phyloP scores from a whole-genome alignment of 495 filamentous ascomycete genomes.

The Amphirosellinia nigrospora region DNA sequence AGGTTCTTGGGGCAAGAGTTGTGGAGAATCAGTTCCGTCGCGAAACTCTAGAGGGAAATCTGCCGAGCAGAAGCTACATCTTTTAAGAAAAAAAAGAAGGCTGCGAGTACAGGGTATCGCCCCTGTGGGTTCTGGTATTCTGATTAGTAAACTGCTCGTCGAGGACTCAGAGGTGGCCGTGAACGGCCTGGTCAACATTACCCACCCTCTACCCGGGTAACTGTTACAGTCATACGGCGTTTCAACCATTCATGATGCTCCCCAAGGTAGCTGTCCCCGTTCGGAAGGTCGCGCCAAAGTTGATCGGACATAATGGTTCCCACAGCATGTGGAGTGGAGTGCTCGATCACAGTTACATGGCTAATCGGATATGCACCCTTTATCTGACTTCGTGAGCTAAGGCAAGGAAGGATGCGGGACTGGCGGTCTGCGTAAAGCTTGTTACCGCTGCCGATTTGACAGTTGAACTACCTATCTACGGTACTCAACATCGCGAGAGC shows the following conservation, averaged over 20 bases:
- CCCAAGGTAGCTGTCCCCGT: not conserved
- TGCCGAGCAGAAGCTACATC: conserved; percentile 1
- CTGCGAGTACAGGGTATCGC: not conserved
- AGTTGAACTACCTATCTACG: not conserved
- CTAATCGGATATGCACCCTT: not conserved
- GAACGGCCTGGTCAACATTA: not conserved
- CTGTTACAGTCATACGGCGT: not conserved
- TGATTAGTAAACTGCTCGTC: conserved; percentile 12
- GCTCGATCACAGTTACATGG: not conserved
- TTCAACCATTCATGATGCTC: not conserved
- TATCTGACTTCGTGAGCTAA: not conserved
- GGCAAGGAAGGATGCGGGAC: not conserved
- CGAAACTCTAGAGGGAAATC: not conserved
- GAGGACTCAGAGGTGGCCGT: not conserved
- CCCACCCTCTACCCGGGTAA: not conserved
- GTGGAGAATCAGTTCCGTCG: not conserved
- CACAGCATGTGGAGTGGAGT: not conserved
- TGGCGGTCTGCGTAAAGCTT: not conserved
- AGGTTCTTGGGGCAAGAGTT: not conserved
- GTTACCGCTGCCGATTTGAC: not conserved
- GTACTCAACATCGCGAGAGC: not conserved
- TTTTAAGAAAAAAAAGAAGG: no score
- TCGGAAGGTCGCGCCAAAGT: not conserved
- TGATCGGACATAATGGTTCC: conserved; percentile 6
- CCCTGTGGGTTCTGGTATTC: not conserved